Conservation (phyloP, 352 stramenopile species). For the Globisporangium irregulare region DNA sequence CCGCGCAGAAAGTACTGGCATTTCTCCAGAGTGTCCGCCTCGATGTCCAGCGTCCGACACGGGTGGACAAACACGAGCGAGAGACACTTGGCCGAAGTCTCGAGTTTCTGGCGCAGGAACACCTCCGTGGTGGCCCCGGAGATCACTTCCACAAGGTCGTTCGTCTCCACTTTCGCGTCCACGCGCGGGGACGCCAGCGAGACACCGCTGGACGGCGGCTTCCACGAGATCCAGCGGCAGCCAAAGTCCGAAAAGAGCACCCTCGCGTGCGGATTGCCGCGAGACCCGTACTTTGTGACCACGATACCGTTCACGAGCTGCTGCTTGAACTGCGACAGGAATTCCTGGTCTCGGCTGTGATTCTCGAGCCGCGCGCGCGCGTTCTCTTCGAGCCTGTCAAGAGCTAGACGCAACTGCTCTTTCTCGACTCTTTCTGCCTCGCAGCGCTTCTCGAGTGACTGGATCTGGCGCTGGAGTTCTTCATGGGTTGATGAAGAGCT, state of each 20-base stretch:
- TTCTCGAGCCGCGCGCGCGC: conserved; percentile 23
- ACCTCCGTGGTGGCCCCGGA: conserved; percentile 41
- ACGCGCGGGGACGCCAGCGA: conserved; percentile 34
- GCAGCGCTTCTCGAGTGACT: conserved; percentile 22
- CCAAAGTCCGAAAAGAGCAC: conserved; percentile 55
- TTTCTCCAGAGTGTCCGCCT: conserved; percentile 52
- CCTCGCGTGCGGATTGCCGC: conserved; percentile 40
- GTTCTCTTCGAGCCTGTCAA: conserved; percentile 34
- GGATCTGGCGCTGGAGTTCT: conserved; percentile 24
- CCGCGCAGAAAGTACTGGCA: conserved; percentile 45
- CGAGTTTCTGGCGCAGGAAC: conserved; percentile 37
- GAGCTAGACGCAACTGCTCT: conserved; percentile 24
- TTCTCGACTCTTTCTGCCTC: conserved; percentile 28
- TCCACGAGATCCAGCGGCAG: conserved; percentile 64
- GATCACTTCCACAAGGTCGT: conserved; percentile 52
- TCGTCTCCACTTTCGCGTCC: conserved; percentile 49
- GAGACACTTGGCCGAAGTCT: conserved; percentile 39
- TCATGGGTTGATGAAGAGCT: conserved; percentile 18
- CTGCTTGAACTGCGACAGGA: conserved; percentile 55
- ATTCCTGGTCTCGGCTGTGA: conserved; percentile 36
- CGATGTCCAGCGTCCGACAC: conserved; percentile 65
- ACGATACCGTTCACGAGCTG: conserved; percentile 46
- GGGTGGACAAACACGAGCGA: conserved; percentile 72
- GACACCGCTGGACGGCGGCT: conserved; percentile 21
- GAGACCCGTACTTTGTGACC: conserved; percentile 54